These are phyloP conservation scores for Tricladium varicosporioides DNA, from an alignment of 2,329 filamentous ascomycete genomes.

Conservation along the genomic window DNA sequence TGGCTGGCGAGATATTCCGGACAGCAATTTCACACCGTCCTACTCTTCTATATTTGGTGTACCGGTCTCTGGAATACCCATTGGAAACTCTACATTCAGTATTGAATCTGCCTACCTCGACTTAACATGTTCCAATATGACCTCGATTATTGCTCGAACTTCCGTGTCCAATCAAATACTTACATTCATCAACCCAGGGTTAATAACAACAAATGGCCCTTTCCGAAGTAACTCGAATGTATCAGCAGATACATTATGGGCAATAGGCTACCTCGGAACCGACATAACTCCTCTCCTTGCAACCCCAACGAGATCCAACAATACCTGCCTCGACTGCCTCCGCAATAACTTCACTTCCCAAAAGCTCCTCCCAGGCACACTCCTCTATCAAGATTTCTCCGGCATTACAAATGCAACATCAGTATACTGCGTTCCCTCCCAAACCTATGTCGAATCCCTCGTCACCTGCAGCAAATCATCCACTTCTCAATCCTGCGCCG, in stretches of 20 bases:
- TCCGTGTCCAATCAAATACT: neutral
- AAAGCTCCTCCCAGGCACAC: slow-evolving; percentile 13
- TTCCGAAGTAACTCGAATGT: slow-evolving; percentile 19
- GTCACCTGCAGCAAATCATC: slow-evolving; percentile 15
- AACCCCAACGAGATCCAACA: slow-evolving; percentile 1
- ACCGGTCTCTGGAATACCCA: slow-evolving; percentile 10
- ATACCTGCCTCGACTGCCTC: slow-evolving; percentile 20
- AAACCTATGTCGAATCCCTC: slow-evolving; percentile 23
- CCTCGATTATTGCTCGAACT: slow-evolving; percentile 9
- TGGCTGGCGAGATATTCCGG: slow-evolving; percentile 19
- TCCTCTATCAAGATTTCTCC: slow-evolving; percentile 26
- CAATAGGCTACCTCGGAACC: slow-evolving; percentile 23
- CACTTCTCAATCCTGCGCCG: slow-evolving; percentile 9
- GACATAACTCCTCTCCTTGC: slow-evolving; percentile 16
- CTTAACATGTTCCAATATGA: slow-evolving; percentile 19
- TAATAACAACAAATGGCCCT: slow-evolving; percentile 20
- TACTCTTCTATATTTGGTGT: slow-evolving; percentile 26
- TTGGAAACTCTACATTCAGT: slow-evolving; percentile 19
- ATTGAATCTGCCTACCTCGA: slow-evolving; percentile 24
- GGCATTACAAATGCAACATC: slow-evolving; percentile 22
- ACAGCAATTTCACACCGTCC: slow-evolving; percentile 1
- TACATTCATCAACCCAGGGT: slow-evolving; percentile 18
- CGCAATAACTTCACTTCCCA: slow-evolving; percentile 6
- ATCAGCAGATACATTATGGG: slow-evolving; percentile 16
- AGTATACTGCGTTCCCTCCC: slow-evolving; percentile 22